Base-by-base conservation (phyloP, 2,329 filamentous ascomycete species). In the Cladophialophora chaetospira region DNA sequence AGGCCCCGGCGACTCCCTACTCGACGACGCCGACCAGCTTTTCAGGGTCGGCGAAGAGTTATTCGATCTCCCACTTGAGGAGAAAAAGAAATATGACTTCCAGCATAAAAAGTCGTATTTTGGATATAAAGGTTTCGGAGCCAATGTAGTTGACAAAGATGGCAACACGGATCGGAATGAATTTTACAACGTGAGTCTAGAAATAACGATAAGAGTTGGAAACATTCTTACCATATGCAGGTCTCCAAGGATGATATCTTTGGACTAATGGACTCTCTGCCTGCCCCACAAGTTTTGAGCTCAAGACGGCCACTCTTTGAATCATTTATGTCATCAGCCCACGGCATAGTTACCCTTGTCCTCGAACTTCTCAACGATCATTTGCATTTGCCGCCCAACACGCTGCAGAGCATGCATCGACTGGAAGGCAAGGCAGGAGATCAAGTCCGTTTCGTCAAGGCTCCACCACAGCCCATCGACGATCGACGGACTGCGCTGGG, bases 61-160 rank as follows among this genome's bases (percentile, higher is more conserved):
- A 10, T 83, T 80, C 63, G 71, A 76, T 3, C 65, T 84, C 0
- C 72, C 73, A 1, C 60, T 78, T 0, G 70, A 77, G 8, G 82
- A 84, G 63, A 82, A 83, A 64, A 63, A 71, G n/a, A 74, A 77
- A 53, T 85, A 82, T 63, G 81, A 84, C 60, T 76, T 82, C 36
- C 76, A 74, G 58, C 51, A 70, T 2, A 68, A 79, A 52, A 75
- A 76, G 9, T 79, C 74, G 2, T 83, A 82, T 55, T 81, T 79
- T 60, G 81, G 81, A 3, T 82, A 81, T 48, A 80, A 80, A 63
- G 75, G 73, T 0, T 74, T 73, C 42, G 80, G 81, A 3, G 73
- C 71, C 13, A 72, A 72, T 3, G 67, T 78, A 0, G 70, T 80
- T 9, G 80, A 83, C 61, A 68, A 68, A 4, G 57, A 73, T 17